Base-by-base conservation (phyloP, 2,329 filamentous ascomycete species). In the Curvularia eragrostidis region DNA sequence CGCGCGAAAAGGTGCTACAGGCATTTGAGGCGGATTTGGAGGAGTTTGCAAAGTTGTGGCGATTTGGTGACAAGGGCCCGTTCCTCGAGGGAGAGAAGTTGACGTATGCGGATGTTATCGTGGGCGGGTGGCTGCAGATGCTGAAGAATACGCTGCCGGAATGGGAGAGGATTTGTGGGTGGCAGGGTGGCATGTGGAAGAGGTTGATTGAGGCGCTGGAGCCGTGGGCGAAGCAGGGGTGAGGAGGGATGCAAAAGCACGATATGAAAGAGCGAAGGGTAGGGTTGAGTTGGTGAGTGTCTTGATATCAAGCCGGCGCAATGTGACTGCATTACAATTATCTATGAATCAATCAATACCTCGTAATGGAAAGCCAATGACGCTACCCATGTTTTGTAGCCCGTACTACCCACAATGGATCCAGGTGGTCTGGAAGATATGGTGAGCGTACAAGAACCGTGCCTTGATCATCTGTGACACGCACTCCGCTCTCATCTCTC, bases 41-140 rank as follows among this genome's bases (percentile, higher is more conserved):
- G 1, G 77, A 68, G 5, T 66, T 86, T 36, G 80, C 77, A 0
- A 73, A 69, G 58, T 52, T 83, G 2, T 85, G 80, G 36, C 21
- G 18, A 47, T 56, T 61, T 41, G 77, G 82, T 43, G 46, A 61
- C 0, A 28, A 41, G 32, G 83, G 83, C 3, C 81, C 83, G 0
- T 87, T 82, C 47, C 15, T 87, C 1, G 72, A 84, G 1, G 84
- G 83, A 0, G 41, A 58, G 0, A 66, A 60, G 66, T 75, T 78
- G 1, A 80, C 64, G 42, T 86, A 87, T 75, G 84, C 83, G 1
- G 85, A 87, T 65, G 66, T 85, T 0, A 83, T 87, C 30, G 79
- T 87, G 1, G 84, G 84, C 1, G 83, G 73, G 1, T 87, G 85
- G 85, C 54, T 87, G 68, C 74, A 77, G 7, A 82, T 85, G 79